Percentiles rank a stretch among this genome's conserved stretches.
These are phyloP conservation scores for Zygosaccharomyces pseudobailii DNA, from an alignment of 1,139 yeast genomes.

Conservation along the genomic window DNA sequence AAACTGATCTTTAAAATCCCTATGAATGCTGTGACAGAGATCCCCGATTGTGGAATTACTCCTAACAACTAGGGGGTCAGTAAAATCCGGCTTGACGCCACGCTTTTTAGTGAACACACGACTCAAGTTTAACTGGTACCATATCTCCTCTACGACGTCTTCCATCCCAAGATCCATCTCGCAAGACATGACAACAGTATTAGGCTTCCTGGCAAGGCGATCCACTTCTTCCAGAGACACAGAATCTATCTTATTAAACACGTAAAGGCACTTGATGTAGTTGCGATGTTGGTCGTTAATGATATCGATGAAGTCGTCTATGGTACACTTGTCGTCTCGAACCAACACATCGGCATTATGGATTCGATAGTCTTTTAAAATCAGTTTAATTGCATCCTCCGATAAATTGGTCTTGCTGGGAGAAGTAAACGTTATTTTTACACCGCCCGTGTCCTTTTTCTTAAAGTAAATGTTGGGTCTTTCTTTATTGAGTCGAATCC, in stretches of 20 bases:
- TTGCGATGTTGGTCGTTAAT: slow-evolving; percentile 83
- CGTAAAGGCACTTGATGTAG: slow-evolving; percentile 87
- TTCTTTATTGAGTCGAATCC: slow-evolving; percentile 77
- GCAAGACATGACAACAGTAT: slow-evolving; percentile 91
- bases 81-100: slow-evolving; percentile 74
- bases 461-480: slow-evolving; percentile 79
- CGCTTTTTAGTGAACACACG: slow-evolving; percentile 84
- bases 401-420: slow-evolving; percentile 73
- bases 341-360: slow-evolving; percentile 92
- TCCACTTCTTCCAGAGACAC: slow-evolving; percentile 94
- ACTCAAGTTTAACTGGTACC: slow-evolving; percentile 79
- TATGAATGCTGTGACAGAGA: slow-evolving; percentile 87
- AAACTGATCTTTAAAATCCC: slow-evolving; percentile 88
- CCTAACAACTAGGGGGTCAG: slow-evolving; percentile 89
- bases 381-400: slow-evolving; percentile 71
- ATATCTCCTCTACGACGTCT: slow-evolving; percentile 85
- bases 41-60: slow-evolving; percentile 71
- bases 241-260: slow-evolving; percentile 91
- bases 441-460: slow-evolving; percentile 84
- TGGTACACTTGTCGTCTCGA: slow-evolving; percentile 82
- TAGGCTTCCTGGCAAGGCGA: slow-evolving; percentile 83
- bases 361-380: slow-evolving; percentile 80
- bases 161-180: slow-evolving; percentile 80
- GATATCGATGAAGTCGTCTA: slow-evolving; percentile 91
- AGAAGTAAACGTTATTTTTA: slow-evolving; percentile 71